These are phyloP conservation scores for Colletotrichum cordylinicola DNA, from an alignment of 2,329 filamentous ascomycete species.

Conservation along the genomic window DNA sequence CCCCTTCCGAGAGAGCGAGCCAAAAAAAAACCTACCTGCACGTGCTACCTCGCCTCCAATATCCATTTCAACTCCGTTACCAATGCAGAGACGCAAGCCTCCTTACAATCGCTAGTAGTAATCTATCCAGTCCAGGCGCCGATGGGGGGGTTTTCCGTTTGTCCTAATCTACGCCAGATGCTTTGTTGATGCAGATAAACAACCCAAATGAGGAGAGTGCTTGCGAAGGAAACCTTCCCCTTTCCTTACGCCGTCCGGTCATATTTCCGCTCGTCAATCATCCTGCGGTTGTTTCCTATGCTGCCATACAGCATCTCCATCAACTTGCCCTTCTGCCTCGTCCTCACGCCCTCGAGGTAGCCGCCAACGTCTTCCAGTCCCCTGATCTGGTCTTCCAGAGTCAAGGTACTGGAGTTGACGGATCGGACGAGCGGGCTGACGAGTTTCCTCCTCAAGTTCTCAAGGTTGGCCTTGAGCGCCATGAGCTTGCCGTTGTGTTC, in stretches of 20 bases:
- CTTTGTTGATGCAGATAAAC: neutral
- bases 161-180: neutral
- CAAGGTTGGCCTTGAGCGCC: constrained; percentile 84
- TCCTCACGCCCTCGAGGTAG: constrained; percentile 77
- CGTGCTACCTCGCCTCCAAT: neutral
- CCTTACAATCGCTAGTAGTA: neutral
- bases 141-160: neutral
- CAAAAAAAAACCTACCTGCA: neutral
- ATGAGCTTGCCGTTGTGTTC: constrained; percentile 86
- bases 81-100: neutral
- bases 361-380: constrained; percentile 82
- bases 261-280: constrained; percentile 34
- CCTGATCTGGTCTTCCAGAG: constrained; percentile 83
- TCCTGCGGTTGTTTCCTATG: constrained; percentile 32
- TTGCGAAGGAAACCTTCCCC: neutral
- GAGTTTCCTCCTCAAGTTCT: constrained; percentile 82
- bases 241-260: constrained; percentile 1
- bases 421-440: constrained; percentile 83
- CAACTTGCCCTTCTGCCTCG: constrained; percentile 82
- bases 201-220: neutral
- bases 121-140: neutral
- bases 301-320: constrained; percentile 79
- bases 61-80: neutral
- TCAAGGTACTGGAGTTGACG: constrained; percentile 70
- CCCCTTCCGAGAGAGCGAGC: neutral